phyloP scores from a whole-genome alignment of 2,329 filamentous ascomycete species.

The Colletotrichum melonis region DNA sequence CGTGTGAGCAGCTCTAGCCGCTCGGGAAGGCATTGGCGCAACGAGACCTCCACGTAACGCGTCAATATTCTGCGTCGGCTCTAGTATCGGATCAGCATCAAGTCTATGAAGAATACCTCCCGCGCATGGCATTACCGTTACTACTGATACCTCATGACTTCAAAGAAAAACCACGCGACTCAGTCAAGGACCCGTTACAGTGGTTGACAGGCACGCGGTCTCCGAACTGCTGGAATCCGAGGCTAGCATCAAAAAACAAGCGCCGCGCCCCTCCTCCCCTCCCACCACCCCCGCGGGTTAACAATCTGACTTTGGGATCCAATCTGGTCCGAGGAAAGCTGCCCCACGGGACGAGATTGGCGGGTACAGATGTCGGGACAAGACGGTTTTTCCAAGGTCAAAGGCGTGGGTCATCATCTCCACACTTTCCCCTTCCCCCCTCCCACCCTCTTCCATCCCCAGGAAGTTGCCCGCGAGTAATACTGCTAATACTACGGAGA shows the following conservation, averaged over 20 bases:
- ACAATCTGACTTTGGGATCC: conserved; percentile 6
- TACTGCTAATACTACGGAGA: not conserved
- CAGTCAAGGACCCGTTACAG: conserved; percentile 2
- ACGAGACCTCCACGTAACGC: conserved; percentile 28
- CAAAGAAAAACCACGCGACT: not conserved
- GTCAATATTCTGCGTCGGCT: conserved; percentile 29
- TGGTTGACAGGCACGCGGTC: conserved; percentile 1
- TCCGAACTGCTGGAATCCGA: conserved; percentile 15
- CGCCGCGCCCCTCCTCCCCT: not conserved
- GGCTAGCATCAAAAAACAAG: not conserved
- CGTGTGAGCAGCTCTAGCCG: conserved; percentile 24
- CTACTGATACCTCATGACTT: not conserved
- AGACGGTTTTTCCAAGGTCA: conserved; percentile 1
- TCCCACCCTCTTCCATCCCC: not conserved
- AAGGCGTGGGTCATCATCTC: conserved; percentile 1
- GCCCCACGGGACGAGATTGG: conserved; percentile 11
- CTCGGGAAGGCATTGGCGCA: conserved; percentile 28
- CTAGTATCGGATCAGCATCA: conserved; percentile 18
- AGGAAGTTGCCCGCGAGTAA: conserved; percentile 19
- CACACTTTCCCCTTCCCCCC: not conserved
- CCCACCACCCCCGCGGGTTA: not conserved
- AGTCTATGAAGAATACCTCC: conserved; percentile 11
- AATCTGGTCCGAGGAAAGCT: not conserved
- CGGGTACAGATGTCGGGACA: conserved; percentile 5
- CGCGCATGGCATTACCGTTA: not conserved